phyloP scores from a whole-genome alignment of 2,329 filamentous ascomycete genomes.

The Venturia oleaginea region DNA sequence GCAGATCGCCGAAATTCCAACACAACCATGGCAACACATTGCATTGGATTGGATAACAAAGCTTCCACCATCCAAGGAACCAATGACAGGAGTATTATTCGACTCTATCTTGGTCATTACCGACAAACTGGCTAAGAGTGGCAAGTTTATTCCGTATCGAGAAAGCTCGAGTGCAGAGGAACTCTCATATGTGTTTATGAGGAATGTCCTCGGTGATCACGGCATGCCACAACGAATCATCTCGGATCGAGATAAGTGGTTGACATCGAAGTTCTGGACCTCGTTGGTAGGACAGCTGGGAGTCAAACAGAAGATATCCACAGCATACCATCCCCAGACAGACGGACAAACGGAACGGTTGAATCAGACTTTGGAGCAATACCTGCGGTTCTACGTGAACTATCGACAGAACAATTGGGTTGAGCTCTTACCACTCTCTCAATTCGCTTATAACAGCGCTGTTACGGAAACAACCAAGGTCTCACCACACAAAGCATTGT shows the following conservation, averaged over 20 bases:
- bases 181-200: slow-evolving; percentile 7
- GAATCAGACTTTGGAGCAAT: slow-evolving; percentile 17
- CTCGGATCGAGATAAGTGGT: slow-evolving; percentile 17
- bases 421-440: slow-evolving; percentile 13
- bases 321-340: slow-evolving; percentile 19
- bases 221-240: slow-evolving; percentile 14
- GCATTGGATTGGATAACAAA: slow-evolving; percentile 17
- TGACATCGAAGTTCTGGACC: slow-evolving; percentile 16
- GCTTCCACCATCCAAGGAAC: slow-evolving; percentile 2
- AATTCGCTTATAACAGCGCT: slow-evolving; percentile 17
- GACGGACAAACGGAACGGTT: slow-evolving; percentile 18
- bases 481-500: neutral
- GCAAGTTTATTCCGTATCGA: slow-evolving; percentile 13
- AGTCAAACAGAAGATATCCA: slow-evolving; percentile 16
- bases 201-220: slow-evolving; percentile 15
- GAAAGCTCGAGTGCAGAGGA: neutral
- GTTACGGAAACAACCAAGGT: neutral
- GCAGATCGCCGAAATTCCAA: slow-evolving; percentile 14
- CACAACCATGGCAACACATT: slow-evolving; percentile 16
- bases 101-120: slow-evolving; percentile 11
- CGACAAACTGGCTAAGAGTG: slow-evolving; percentile 14
- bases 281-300: slow-evolving; percentile 13
- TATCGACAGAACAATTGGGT: slow-evolving; percentile 17
- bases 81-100: neutral
- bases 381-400: slow-evolving; percentile 15